Base-by-base conservation (phyloP, 2,329 filamentous ascomycete genomes). In the Trichophyton simii region DNA sequence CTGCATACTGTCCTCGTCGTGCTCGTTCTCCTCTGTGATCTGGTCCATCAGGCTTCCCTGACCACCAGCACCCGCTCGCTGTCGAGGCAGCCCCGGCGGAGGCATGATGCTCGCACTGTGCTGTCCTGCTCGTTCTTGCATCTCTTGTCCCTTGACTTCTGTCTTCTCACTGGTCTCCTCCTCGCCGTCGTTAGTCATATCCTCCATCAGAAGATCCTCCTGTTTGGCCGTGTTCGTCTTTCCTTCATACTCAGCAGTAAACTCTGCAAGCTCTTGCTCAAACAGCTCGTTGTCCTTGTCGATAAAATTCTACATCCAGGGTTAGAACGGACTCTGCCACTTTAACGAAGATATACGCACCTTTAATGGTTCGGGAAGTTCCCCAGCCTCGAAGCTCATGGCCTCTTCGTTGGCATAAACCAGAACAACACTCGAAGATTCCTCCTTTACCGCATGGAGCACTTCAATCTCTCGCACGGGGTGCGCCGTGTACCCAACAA, bases 361-460 rank as follows among this genome's bases (percentile, higher is more conserved):
- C 67, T 73, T 70, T 59, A 78, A 69, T 57, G 72, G 66, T 22
- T 67, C 60, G 0, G 75, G 75, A 28, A 71, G 64, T 36, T 70
- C 65, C 6, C 68, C 69, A 20, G 67, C 68, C 52, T 67, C 65
- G 57, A 72, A 70, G 25, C 68, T 69, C 61, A 78, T 67, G 20
- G 78, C 77, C 61, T 72, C 72, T 22, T 81, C 77, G 66, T 78
- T 83, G 20, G 82, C 83, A 68, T 86, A 86, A 2, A 86, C 79
- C 8, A 86, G 76, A 0, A 86, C 70, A 1, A 79, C 81, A 7
- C 75, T 77, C 36, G 72, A 75, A 59, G 77, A 76, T 65, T 85
- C 82, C 41, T 78, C 75, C 25, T 75, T 76, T 60, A 80, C 79
- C 65, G 82, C 75, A 65, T 77, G 72, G 59, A 85, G 75, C 8